Conservation (phyloP, 1,284 basidiomycete species). For the Tilletia indica region DNA sequence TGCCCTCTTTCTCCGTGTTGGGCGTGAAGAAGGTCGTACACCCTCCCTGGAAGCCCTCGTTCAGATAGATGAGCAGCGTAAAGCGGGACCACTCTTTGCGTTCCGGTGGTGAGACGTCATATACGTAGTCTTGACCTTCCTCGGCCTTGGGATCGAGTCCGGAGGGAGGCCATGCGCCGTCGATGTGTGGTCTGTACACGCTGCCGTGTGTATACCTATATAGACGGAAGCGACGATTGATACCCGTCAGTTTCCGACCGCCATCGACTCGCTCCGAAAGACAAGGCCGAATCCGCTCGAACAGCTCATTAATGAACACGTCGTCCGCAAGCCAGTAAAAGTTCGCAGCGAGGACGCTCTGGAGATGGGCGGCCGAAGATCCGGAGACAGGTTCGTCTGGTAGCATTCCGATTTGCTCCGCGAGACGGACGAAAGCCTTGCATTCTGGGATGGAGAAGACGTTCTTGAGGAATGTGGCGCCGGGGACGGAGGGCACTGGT, state of each 20-base stretch:
- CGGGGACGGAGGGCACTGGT: constrained; percentile 9
- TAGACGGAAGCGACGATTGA: constrained; percentile 13
- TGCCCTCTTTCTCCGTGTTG: constrained; percentile 13
- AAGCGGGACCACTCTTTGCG: constrained; percentile 18
- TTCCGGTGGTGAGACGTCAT: constrained; percentile 16
- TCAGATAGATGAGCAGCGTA: constrained; percentile 18
- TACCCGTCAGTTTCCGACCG: constrained; percentile 11
- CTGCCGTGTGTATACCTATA: constrained; percentile 9
- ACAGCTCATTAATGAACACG: constrained; percentile 1
- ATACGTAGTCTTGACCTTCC: constrained; percentile 17
- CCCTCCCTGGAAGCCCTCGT: constrained; percentile 17
- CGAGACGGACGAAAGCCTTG: constrained; percentile 7
- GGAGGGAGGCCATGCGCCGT: constrained; percentile 14
- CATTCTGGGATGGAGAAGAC: constrained; percentile 6
- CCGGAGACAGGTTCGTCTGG: constrained; percentile 13
- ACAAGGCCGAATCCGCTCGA: constrained; percentile 14
- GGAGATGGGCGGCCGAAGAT: constrained; percentile 13
- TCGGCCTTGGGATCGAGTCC: constrained; percentile 11
- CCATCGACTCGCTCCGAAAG: constrained; percentile 9
- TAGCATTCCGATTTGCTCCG: constrained; percentile 13
- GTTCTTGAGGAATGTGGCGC: constrained; percentile 13
- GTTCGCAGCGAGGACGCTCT: constrained; percentile 7
- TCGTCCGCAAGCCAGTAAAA: constrained; percentile 18
- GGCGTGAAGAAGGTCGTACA: constrained; percentile 18
- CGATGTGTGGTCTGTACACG: constrained; percentile 16